phyloP scores from a whole-genome alignment of 345 rosid species.

The Firmiana major region DNA sequence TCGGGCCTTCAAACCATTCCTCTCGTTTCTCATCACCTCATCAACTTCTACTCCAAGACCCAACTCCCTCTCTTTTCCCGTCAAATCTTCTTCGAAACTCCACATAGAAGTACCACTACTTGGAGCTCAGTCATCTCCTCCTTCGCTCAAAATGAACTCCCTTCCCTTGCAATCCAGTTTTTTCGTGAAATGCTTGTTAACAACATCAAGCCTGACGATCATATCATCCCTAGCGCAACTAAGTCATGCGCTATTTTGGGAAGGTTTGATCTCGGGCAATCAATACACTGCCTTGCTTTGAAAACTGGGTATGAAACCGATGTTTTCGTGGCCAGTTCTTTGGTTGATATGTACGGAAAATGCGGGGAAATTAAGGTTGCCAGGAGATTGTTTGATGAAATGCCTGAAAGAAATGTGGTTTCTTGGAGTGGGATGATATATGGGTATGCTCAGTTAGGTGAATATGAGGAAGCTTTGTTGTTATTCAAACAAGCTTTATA shows the following conservation, averaged over 20 bases:
- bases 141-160: conserved; percentile 78
- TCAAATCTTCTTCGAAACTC: conserved; percentile 55
- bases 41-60: conserved; percentile 82
- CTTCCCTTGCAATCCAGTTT: conserved; percentile 60
- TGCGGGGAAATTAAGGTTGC: conserved; percentile 59
- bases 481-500: conserved; percentile 63
- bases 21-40: conserved; percentile 70
- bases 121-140: conserved; percentile 91
- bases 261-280: conserved; percentile 51
- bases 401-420: conserved; percentile 81
- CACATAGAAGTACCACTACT: conserved; percentile 50
- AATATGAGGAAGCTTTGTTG: conserved; percentile 60
- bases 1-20: conserved; percentile 63
- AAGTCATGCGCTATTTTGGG: conserved; percentile 72
- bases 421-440: conserved; percentile 95
- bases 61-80: conserved; percentile 57
- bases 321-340: conserved; percentile 79
- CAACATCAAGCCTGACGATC: conserved; percentile 59
- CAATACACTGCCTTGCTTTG: conserved; percentile 52
- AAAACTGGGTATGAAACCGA: conserved; percentile 63
- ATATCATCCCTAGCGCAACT: conserved; percentile 67
- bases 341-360: conserved; percentile 82
- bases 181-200: conserved; percentile 53
- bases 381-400: conserved; percentile 71
- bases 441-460: conserved; percentile 75